These are phyloP conservation scores for Leishmania lainsoni DNA, from an alignment of 208 protist genomes.

Conservation along the genomic window DNA sequence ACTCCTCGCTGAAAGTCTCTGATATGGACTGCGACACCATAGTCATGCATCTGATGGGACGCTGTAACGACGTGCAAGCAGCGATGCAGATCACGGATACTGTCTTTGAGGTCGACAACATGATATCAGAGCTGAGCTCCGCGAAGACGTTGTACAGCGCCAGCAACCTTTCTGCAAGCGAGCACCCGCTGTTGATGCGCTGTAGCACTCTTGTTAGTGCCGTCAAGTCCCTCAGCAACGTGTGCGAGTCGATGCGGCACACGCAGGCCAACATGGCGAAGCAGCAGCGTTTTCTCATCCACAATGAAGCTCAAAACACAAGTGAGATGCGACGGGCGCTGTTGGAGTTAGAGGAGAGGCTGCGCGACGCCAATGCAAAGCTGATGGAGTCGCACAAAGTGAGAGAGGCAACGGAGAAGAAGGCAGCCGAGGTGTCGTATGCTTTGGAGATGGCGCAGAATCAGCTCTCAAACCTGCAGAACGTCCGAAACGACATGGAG, in stretches of 20 bases:
- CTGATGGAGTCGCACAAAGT: conserved; percentile 10
- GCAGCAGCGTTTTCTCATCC: conserved; percentile 44
- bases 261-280: conserved; percentile 25
- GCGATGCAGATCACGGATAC: conserved; percentile 30
- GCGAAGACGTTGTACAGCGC: conserved; percentile 1
- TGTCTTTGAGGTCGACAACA: conserved; percentile 14
- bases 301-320: conserved; percentile 32
- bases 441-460: conserved; percentile 2
- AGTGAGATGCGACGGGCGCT: conserved; percentile 28
- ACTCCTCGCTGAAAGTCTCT: conserved; percentile 12
- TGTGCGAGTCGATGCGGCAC: conserved; percentile 28
- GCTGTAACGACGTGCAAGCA: conserved; percentile 39
- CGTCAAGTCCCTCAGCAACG: conserved; percentile 27
- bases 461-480: conserved; percentile 3
- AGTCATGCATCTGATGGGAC: conserved; percentile 36
- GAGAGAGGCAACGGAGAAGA: conserved; percentile 2
- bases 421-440: neutral
- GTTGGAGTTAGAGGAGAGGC: conserved; percentile 25
- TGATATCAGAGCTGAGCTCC: conserved; percentile 16
- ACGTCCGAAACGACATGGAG: conserved; percentile 6
- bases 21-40: conserved; percentile 28
- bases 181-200: conserved; percentile 18
- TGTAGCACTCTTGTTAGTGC: conserved; percentile 30
- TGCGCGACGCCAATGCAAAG: conserved; percentile 8
- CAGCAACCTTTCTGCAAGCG: neutral